Percentiles rank a stretch among this genome's conserved stretches.
Conservation (phyloP, 805 yeast species). For the Zygosaccharomyces bisporus region DNA sequence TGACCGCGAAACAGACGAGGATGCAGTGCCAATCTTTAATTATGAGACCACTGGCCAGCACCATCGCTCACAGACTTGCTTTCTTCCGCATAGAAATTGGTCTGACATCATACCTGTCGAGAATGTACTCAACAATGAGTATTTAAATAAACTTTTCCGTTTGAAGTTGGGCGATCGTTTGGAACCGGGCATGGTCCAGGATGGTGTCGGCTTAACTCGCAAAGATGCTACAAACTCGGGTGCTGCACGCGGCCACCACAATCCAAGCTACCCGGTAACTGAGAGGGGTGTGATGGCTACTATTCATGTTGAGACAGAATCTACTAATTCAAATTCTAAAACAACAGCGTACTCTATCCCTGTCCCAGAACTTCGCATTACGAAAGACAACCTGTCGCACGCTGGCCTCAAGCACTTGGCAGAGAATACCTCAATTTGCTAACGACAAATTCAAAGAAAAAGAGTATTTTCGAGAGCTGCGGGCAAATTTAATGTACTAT, state of each 20-base stretch:
- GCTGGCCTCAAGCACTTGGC: conserved; percentile 29
- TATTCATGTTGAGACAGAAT: conserved; percentile 68
- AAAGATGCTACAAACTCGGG: conserved; percentile 12
- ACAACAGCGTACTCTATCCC: conserved; percentile 65
- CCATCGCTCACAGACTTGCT: conserved; percentile 42
- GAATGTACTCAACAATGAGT: conserved; percentile 33
- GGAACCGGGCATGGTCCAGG: conserved; percentile 30
- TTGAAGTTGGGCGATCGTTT: conserved; percentile 19
- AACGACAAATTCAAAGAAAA: neutral
- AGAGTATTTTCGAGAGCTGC: neutral
- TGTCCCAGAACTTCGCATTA: conserved; percentile 55
- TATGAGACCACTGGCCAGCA: conserved; percentile 50
- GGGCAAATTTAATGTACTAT: neutral
- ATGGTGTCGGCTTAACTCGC: conserved; percentile 38
- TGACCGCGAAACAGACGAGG: conserved; percentile 66
- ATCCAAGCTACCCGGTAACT: conserved; percentile 57
- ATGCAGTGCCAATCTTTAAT: conserved; percentile 68
- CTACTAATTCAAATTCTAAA: conserved; percentile 43
- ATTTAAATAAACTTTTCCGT: conserved; percentile 14
- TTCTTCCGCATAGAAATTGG: conserved; percentile 69
- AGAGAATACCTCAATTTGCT: neutral
- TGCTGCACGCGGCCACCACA: conserved; percentile 36
- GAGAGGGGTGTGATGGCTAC: conserved; percentile 60
- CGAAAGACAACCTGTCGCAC: conserved; percentile 27
- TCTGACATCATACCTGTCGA: conserved; percentile 57